Conservation (phyloP, 257 asterid genomes). For the Nicotiana sylvestris region DNA sequence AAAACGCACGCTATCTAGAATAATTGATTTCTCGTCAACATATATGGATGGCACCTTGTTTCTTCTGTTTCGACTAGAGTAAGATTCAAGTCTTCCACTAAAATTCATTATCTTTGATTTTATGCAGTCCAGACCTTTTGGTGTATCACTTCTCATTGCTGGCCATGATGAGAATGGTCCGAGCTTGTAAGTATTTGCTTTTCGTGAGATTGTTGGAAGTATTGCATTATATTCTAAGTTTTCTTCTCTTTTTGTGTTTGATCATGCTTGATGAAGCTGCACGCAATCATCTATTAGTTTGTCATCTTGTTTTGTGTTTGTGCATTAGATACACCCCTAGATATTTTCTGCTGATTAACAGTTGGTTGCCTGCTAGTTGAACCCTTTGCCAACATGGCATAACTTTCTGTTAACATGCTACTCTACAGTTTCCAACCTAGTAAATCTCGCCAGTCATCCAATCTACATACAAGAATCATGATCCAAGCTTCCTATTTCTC, state of each 20-base stretch:
- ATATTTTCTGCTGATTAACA: neutral
- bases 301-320: constrained; percentile 4
- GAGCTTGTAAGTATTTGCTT: constrained; percentile 58
- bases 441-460: neutral
- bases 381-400: neutral
- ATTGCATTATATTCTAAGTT: neutral
- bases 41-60: neutral
- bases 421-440: neutral
- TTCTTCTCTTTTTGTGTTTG: neutral
- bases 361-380: neutral
- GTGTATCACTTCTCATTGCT: constrained; percentile 92
- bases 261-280: neutral
- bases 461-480: neutral
- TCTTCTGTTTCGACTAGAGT: neutral
- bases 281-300: neutral
- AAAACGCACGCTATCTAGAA: neutral
- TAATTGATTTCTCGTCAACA: neutral
- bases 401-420: neutral
- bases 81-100: neutral
- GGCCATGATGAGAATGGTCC: constrained; percentile 96
- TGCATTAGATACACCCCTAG: neutral
- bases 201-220: neutral
- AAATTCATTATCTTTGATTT: constrained; percentile 4
- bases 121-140: constrained; percentile 95
- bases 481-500: neutral